Evolutionary conservation across 768 basidiomycete species (phyloP), one percentile per base, ranked within the genome.

Genomic region (Suillus alpinus): DNA sequence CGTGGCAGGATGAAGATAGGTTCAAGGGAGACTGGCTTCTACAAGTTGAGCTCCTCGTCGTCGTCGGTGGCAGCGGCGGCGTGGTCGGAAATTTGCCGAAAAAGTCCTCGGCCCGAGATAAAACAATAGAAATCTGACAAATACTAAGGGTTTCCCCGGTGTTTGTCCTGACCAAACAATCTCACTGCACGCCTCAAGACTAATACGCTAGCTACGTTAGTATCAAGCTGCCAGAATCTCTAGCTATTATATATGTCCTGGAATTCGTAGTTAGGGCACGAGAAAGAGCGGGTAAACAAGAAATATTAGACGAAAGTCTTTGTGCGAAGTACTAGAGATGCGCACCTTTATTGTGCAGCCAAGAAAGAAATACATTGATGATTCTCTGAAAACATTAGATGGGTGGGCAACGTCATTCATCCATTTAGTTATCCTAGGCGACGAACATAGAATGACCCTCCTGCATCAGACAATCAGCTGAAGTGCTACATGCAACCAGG

Each of bases 51-150:
- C 62, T 63, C 62, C 68, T 70, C 61, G 71, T 79, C 77, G 79
- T 76, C 75, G 77, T 78, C 77, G 80, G 78, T 74, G 77, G 77
- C 77, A 78, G 78, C 83, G 80, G 80, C 82, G 78, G 78, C 77
- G 77, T 80, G 76, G 81, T 81, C 74, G 74, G 78, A 81, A 82
- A 82, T 82, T 81, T 84, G 81, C 78, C 83, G 82, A 83, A 83
- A 83, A 83, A 80, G 76, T 80, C 75, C 80, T 82, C 82, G 83
- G 82, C 76, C 82, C 81, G 82, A 78, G 69, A 81, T 49, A 67
- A 66, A 77, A 71, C 68, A 73, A 67, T 63, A 65, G 56, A 62
- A 58, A 67, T 63, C 58, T 72, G 71, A 74, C 70, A 64, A 62
- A 58, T 58, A 36, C 41, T 32, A 43, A 61, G 67, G 65, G 68